Evolutionary conservation across 192 early-diverging fungal species (phyloP), one percentile per base, ranked within the genome.

Genomic region (Diversispora eburnea): DNA sequence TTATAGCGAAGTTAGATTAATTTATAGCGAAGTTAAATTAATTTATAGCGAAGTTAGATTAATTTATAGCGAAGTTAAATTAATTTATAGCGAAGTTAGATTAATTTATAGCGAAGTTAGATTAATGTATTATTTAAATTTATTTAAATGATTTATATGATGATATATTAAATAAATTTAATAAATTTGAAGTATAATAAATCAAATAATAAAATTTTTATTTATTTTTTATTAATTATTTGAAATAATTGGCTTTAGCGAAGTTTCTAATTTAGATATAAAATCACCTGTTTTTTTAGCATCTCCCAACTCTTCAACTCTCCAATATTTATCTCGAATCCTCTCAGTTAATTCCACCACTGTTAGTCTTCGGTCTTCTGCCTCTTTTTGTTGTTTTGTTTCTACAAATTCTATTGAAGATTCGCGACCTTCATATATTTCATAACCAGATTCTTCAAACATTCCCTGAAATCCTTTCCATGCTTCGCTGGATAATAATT

Each of bases 391-490:
- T 13, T 49, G 51, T 25, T 62, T 25, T 9, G 39, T 52, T 25
- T 52, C 6, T 15, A 58, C 33, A n/a, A 22, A 67, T 45, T 56
- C 20, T 15, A 67, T 57, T 8, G 67, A 33, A 19, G 47, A 56
- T 22, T 65, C 52, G 6, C 42, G 55, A 39, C 25, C 56, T 55
- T 67, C 25, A 59, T 75, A 75, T 45, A 75, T 57, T 17, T 56
- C 51, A 66, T 68, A 45, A 7, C 66, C 74, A 75, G 25, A 46
- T 58, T 75, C 55, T 67, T 75, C 42, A 46, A 67, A 75, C 54
- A 67, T 75, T 54, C 25, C 13, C 45, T 74, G 20, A 64, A 64
- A 74, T 9, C 8, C 54, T 39, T 46, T 43, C 65, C 65, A 75
- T 43, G 22, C 55, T 8, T 75, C 65, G 15, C 17, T 13, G 33